phyloP scores from a whole-genome alignment of 768 basidiomycete species.

The Tulasnella sp. region DNA sequence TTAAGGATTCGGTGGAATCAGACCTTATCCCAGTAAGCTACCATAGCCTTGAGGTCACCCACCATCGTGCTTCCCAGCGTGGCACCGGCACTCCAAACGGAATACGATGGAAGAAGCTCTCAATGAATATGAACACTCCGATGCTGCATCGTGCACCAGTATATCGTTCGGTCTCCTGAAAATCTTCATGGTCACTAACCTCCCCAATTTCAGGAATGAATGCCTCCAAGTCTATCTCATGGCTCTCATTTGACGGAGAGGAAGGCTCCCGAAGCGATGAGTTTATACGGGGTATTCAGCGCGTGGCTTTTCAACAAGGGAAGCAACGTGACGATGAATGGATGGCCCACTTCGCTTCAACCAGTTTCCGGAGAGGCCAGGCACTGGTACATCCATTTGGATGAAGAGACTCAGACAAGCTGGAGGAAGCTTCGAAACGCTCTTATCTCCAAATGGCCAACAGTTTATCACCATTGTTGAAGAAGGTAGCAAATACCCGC shows the following conservation, averaged over 20 bases:
- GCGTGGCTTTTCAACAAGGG: conserved; percentile 4
- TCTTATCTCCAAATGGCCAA: background rate
- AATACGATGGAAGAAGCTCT: background rate
- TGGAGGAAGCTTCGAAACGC: too few species aligned
- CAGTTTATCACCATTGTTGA: conserved; percentile 13
- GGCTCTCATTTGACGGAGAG: background rate
- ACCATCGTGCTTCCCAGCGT: too few species aligned
- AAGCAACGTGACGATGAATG: conserved; percentile 21
- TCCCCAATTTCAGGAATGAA: background rate
- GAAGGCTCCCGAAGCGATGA: background rate
- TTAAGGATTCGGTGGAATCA: background rate
- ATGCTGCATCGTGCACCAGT: background rate
- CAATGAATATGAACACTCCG: background rate
- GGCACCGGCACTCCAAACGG: background rate
- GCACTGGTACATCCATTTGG: background rate
- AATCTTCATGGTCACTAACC: background rate
- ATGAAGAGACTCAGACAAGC: background rate
- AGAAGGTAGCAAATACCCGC: conserved; percentile 23
- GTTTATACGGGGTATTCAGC: background rate
- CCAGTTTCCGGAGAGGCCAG: background rate
- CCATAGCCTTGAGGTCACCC: too few species aligned
- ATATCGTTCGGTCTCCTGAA: background rate
- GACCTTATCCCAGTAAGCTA: background rate
- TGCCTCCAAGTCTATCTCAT: background rate
- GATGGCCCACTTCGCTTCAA: conserved; percentile 15